Percentiles rank a stretch among this genome's conserved stretches.
Conservation (phyloP, 2,329 filamentous ascomycete species). For the Neoascochyta sp. region DNA sequence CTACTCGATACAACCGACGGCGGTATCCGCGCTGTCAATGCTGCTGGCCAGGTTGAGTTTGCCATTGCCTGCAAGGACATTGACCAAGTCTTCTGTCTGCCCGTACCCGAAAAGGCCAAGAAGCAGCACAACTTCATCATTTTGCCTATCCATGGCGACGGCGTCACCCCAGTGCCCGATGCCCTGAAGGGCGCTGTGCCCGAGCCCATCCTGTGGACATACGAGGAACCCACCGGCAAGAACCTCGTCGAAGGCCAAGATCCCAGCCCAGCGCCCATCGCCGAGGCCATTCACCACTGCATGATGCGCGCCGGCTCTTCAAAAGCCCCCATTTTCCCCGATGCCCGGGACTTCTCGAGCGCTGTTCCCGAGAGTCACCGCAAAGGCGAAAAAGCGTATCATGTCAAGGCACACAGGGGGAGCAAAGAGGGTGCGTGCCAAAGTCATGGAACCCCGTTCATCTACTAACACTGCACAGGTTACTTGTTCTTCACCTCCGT, state of each 20-base stretch:
- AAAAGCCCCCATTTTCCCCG: constrained; percentile 51
- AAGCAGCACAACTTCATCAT: constrained; percentile 62
- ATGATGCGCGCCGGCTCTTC: constrained; percentile 44
- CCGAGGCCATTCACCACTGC: constrained; percentile 42
- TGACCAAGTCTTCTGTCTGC: constrained; percentile 59
- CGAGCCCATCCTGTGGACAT: constrained; percentile 60
- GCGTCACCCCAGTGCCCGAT: constrained; percentile 45
- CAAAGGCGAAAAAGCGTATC: constrained; percentile 60
- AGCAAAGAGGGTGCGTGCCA: constrained; percentile 58
- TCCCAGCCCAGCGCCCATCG: constrained; percentile 43
- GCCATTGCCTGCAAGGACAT: constrained; percentile 49
- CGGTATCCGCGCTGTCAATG: constrained; percentile 49
- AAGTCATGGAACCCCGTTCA: not conserved
- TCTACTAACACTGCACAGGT: constrained; percentile 42
- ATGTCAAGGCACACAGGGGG: constrained; percentile 61
- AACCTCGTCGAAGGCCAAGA: constrained; percentile 43
- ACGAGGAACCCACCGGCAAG: constrained; percentile 51
- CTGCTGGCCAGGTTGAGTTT: constrained; percentile 53
- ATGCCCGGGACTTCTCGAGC: constrained; percentile 57
- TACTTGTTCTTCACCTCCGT: constrained; percentile 61
- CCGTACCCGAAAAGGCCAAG: constrained; percentile 62
- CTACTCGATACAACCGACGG: constrained; percentile 45
- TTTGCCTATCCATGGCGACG: constrained; percentile 52
- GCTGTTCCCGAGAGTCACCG: constrained; percentile 58
- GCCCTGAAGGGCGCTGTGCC: constrained; percentile 36